Evolutionary conservation across 1,284 basidiomycete genomes (phyloP).

Genomic region (Heliocybe sulcata): DNA sequence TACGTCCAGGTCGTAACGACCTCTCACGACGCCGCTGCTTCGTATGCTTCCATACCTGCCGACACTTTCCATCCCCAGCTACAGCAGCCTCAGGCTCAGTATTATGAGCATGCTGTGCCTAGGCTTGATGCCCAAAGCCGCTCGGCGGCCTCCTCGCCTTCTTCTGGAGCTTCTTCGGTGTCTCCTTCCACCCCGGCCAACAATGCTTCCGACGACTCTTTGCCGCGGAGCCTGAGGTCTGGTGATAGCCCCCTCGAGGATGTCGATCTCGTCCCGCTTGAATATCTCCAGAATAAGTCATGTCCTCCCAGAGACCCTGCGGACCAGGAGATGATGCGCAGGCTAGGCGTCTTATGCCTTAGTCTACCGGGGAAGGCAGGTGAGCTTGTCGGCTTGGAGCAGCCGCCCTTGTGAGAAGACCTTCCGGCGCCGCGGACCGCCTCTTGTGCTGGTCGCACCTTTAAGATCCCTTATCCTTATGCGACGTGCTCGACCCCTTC

Average conservation of each 20-base stretch:
- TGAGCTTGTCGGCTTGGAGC: neutral
- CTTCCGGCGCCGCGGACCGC: neutral
- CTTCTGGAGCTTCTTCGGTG: neutral
- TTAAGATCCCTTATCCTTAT: neutral
- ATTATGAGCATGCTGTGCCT: neutral
- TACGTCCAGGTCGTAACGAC: neutral
- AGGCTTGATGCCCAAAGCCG: neutral
- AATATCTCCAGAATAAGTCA: conserved; percentile 45
- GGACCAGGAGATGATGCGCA: conserved; percentile 50
- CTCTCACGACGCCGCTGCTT: neutral
- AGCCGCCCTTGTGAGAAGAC: neutral
- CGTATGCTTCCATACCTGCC: neutral
- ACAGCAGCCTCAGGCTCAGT: neutral
- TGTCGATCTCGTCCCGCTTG: conserved; percentile 45
- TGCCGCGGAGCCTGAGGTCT: conserved; percentile 20
- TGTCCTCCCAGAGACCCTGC: conserved; percentile 46
- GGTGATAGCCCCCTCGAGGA: neutral
- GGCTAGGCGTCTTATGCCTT: conserved; percentile 23
- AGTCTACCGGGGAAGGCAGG: neutral
- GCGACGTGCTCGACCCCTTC: neutral
- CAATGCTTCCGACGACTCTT: conserved; percentile 15
- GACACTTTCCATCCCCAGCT: neutral
- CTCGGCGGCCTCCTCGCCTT: neutral
- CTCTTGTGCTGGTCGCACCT: neutral
- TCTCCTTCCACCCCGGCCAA: conserved; percentile 1